Percentiles rank a stretch among this genome's conserved stretches.
phyloP scores from a whole-genome alignment of 176 grass and related monocot genomes.

The Rhynchospora breviuscula region DNA sequence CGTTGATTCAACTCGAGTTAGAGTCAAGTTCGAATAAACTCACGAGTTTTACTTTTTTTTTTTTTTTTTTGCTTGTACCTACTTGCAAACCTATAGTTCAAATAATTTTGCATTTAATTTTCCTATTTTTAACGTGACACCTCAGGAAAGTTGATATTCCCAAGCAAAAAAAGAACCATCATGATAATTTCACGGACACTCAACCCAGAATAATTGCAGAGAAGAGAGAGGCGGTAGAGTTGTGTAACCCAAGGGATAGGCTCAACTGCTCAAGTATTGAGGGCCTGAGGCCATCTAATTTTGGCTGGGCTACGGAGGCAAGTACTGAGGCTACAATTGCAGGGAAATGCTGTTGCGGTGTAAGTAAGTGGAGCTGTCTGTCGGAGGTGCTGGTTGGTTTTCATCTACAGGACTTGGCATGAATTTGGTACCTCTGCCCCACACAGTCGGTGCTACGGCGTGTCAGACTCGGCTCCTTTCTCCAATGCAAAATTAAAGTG shows the following conservation, averaged over 20 bases:
- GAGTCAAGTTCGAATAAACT: no score
- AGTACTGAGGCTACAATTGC: slow-evolving; percentile 14
- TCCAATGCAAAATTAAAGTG: background rate
- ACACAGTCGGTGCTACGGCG: background rate
- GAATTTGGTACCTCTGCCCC: background rate
- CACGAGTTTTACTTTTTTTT: no score
- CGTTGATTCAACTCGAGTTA: no score
- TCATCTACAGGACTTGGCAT: slow-evolving; percentile 1
- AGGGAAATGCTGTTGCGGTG: slow-evolving; percentile 1
- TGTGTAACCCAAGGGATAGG: background rate
- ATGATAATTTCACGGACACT: no score
- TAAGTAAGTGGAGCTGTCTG: slow-evolving; percentile 21
- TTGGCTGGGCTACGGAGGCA: slow-evolving; percentile 13
- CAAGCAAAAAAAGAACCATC: no score
- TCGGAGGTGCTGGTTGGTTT: background rate
- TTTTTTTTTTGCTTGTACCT: no score
- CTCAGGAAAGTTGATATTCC: no score
- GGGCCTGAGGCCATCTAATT: background rate
- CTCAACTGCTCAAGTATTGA: background rate
- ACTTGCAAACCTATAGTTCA: no score
- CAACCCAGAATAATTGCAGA: background rate
- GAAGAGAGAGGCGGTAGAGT: background rate
- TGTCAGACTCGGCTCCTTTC: background rate
- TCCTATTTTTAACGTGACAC: no score
- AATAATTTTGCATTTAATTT: no score